These are phyloP conservation scores for Gentiana macrophylla DNA, from an alignment of 257 asterid genomes.

Conservation along the genomic window DNA sequence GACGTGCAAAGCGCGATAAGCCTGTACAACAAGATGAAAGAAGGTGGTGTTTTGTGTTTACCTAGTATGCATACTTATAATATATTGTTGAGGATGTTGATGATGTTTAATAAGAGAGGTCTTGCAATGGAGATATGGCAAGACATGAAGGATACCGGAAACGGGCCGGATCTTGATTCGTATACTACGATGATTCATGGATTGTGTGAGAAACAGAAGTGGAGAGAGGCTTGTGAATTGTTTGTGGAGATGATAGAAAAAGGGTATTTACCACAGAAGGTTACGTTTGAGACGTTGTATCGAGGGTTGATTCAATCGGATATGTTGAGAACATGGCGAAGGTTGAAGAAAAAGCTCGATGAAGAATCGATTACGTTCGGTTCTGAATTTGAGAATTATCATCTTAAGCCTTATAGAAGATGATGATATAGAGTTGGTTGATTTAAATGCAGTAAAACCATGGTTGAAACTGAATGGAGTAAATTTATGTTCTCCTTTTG, in stretches of 20 bases:
- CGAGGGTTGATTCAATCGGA: constrained; percentile 80
- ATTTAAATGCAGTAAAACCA: background rate
- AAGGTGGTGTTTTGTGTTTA: constrained; percentile 32
- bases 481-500: too few relatives aligned
- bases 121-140: constrained; percentile 69
- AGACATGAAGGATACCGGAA: constrained; percentile 48
- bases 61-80: constrained; percentile 60
- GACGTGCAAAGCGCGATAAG: constrained; percentile 62
- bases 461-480: background rate
- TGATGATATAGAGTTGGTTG: constrained; percentile 12
- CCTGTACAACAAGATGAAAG: constrained; percentile 59
- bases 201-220: constrained; percentile 53
- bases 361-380: constrained; percentile 69
- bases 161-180: constrained; percentile 77
- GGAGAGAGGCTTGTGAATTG: constrained; percentile 63
- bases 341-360: constrained; percentile 76
- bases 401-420: constrained; percentile 63
- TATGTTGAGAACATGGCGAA: constrained; percentile 86
- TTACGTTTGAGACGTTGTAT: constrained; percentile 73
- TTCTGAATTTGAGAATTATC: constrained; percentile 62
- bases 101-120: constrained; percentile 41
- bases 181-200: constrained; percentile 67
- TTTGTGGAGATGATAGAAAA: constrained; percentile 86
- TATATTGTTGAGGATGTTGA: constrained; percentile 57
- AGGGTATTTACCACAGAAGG: constrained; percentile 75